These are phyloP conservation scores for Sindora glabra DNA, from an alignment of 306 rosid species.

Conservation along the genomic window DNA sequence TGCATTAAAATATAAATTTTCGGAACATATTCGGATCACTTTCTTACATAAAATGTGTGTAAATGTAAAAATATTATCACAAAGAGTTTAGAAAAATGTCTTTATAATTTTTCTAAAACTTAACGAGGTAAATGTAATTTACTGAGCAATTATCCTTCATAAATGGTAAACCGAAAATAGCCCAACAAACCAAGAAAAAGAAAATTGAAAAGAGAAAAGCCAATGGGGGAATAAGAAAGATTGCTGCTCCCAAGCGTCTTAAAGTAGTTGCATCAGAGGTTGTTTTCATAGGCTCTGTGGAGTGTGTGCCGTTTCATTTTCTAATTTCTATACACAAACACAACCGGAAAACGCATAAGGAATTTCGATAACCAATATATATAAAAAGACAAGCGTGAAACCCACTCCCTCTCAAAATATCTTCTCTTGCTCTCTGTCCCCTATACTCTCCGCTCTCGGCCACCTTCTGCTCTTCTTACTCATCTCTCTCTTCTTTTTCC, in stretches of 20 bases:
- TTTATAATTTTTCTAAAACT: no score
- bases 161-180: no score
- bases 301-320: slow-evolving; percentile 58
- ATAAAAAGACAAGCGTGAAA: slow-evolving; percentile 83
- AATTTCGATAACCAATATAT: slow-evolving; percentile 3
- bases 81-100: no score
- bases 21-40: no score
- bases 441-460: background rate
- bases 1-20: no score
- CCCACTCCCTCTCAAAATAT: slow-evolving; percentile 40
- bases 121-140: no score
- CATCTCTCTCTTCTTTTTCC: slow-evolving; percentile 9
- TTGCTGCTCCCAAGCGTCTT: slow-evolving; percentile 25
- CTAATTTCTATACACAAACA: slow-evolving; percentile 60
- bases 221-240: no score
- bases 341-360: slow-evolving; percentile 72
- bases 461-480: background rate
- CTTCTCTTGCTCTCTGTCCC: background rate
- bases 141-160: no score
- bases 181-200: no score
- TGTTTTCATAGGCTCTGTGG: slow-evolving; percentile 63
- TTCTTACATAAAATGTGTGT: no score
- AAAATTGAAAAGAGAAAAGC: no score
- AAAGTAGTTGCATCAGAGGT: slow-evolving; percentile 26
- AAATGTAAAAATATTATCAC: no score